Evolutionary conservation across 495 filamentous ascomycete genomes (phyloP).

Genomic region (Trichoderma orchidacearum): DNA sequence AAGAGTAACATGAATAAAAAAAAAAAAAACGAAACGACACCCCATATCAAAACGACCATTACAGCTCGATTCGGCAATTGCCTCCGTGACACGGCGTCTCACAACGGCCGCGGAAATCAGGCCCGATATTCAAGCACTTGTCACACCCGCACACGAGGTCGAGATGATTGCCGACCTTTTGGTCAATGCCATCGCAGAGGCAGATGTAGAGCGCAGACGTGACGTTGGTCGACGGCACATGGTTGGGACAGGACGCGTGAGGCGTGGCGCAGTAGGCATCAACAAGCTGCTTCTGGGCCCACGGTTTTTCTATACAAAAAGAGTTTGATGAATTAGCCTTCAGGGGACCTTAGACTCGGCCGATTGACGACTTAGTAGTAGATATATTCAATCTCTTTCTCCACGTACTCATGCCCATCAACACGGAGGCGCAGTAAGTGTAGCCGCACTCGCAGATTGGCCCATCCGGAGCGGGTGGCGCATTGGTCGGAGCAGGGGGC

Average conservation of each 20-base stretch:
- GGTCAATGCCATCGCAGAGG: not conserved
- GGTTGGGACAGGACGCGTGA: not conserved
- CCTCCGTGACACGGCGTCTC: not conserved
- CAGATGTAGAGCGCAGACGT: slow-evolving; percentile 1
- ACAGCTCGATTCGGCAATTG: not conserved
- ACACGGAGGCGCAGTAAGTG: not conserved
- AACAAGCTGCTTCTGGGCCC: not conserved
- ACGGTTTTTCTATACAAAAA: not conserved
- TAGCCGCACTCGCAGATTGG: not conserved
- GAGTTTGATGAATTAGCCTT: not conserved
- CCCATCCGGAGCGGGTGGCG: not conserved
- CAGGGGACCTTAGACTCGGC: no score
- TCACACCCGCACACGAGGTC: not conserved
- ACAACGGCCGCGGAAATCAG: slow-evolving; percentile 1
- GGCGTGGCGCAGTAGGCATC: slow-evolving; percentile 1
- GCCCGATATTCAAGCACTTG: slow-evolving; percentile 1
- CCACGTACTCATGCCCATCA: not conserved
- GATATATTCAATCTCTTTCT: no score
- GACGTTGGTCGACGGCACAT: not conserved
- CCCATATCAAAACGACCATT: no score
- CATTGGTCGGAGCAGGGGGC: not conserved
- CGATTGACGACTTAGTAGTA: no score
- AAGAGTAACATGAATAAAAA: not conserved
- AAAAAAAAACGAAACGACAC: not conserved
- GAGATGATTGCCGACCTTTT: not conserved